Base-by-base conservation (phyloP, 805 yeast genomes). In the Yarrowia bubula region DNA sequence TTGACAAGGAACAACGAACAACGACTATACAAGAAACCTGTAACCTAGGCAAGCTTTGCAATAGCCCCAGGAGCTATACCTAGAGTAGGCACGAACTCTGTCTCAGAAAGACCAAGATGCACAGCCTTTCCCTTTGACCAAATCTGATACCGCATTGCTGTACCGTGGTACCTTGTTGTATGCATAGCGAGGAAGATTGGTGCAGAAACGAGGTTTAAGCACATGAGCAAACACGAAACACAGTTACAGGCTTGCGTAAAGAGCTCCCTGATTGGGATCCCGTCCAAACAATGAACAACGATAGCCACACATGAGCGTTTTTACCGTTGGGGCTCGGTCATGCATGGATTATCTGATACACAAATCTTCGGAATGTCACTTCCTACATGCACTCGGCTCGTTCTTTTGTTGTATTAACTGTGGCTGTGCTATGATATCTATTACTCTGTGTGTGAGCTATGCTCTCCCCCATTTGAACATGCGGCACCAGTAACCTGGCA, bases 401-500 rank as follows among this genome's bases (percentile, higher is more conserved):
- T 22, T 22, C 28, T 22, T 22, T 8, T 15, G 32, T 10, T 8
- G 4, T 8, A 42, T 42, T 42, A 44, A 15, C 28, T 28, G 32
- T 28, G 33, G 48, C 48, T 32, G 48, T 32, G 48, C 33, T 28
- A 28, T 28, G 46, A 42, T n/a, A n/a, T 39, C 42, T 11, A 41
- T 9, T 8, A 41, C n/a, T n/a, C n/a, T n/a, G n/a, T 14, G 4
- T 9, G 10, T n/a, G 18, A 7, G 32, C 51, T 48, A 51, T 5
- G 47, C 61, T 17, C 47, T 28, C 2, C 47, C 61, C 61, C 61
- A 55, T n/a, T 3, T 4, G 31, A 55, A 55, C 61, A 55, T 55
- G 15, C 61, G 61, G 17, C 61, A 13, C 61, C 61, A 55, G 38
- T 55, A 55, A 38, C 47, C 31, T 0, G 61, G 61, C 47, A 55